Evolutionary conservation across 495 filamentous ascomycete species (phyloP).

Genomic region (Apodospora peruviana): DNA sequence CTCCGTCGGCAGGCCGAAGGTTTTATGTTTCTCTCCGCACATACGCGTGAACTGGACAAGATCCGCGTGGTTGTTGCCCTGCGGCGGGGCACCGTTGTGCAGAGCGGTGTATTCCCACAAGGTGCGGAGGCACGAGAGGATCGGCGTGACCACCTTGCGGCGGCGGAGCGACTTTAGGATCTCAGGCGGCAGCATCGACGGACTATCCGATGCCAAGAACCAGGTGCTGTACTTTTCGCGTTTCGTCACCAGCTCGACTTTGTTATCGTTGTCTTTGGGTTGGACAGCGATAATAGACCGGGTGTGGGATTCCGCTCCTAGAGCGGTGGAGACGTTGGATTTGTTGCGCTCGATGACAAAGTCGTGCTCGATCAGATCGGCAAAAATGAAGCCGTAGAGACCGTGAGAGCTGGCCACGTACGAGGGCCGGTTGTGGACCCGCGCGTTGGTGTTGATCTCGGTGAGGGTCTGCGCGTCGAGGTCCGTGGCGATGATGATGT

Average conservation of each 20-base stretch:
- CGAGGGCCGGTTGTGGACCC: conserved; percentile 69
- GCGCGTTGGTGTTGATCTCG: conserved; percentile 75
- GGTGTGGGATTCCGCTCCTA: conserved; percentile 67
- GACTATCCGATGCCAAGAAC: conserved; percentile 65
- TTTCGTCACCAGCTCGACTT: conserved; percentile 82
- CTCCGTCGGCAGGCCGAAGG: conserved; percentile 69
- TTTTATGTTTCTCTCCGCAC: conserved; percentile 66
- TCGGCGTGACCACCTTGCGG: conserved; percentile 68
- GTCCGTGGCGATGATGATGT: conserved; percentile 89
- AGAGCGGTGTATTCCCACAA: conserved; percentile 70
- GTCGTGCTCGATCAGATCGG: conserved; percentile 81
- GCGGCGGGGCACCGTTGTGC: conserved; percentile 52
- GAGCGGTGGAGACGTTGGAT: conserved; percentile 62
- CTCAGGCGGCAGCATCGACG: conserved; percentile 66
- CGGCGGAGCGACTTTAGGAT: conserved; percentile 59
- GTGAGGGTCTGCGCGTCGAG: conserved; percentile 66
- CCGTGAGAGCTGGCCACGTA: conserved; percentile 87
- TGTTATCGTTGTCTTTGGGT: conserved; percentile 63
- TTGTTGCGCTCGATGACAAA: conserved; percentile 82
- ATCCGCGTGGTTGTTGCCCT: conserved; percentile 47
- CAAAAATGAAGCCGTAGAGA: conserved; percentile 91
- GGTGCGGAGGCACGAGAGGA: conserved; percentile 75
- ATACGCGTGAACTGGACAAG: conserved; percentile 68
- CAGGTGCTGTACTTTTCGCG: conserved; percentile 82
- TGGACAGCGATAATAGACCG: conserved; percentile 66